Percentiles rank a stretch among this genome's conserved stretches.
Evolutionary conservation across 2,329 filamentous ascomycete genomes (phyloP).

Genomic region (Colletotrichum tanaceti): DNA sequence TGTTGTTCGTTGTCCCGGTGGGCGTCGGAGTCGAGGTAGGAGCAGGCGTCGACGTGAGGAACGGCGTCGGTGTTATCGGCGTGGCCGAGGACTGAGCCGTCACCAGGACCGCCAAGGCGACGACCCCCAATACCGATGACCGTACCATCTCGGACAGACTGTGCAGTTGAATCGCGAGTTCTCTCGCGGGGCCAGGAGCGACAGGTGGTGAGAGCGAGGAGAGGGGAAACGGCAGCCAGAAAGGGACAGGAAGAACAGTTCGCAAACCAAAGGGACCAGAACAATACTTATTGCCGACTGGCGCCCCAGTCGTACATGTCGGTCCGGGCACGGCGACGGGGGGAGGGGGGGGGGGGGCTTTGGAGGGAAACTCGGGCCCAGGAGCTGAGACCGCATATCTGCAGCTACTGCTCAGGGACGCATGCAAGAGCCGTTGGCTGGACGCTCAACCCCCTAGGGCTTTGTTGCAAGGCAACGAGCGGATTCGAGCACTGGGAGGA

Average conservation of each 20-base stretch:
- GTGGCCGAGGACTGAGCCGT: constrained; percentile 24
- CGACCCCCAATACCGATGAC: constrained; percentile 10
- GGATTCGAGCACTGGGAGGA: not conserved
- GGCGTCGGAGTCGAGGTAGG: not conserved
- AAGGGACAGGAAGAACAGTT: not conserved
- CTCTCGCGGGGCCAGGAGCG: not conserved
- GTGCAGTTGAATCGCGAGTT: not conserved
- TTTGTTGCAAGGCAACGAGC: not conserved
- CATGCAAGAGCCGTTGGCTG: constrained; percentile 7
- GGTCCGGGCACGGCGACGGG: constrained; percentile 25
- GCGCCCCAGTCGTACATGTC: not conserved
- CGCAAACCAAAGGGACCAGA: not conserved
- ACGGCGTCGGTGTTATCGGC: constrained; percentile 15
- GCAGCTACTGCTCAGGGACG: constrained; percentile 6
- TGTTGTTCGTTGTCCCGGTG: not conserved
- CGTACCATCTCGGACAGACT: constrained; percentile 15
- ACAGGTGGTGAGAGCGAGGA: not conserved
- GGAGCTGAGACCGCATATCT: constrained; percentile 19
- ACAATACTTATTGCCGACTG: constrained; percentile 32
- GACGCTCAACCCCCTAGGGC: not conserved
- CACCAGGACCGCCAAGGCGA: constrained; percentile 10
- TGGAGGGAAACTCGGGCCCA: constrained; percentile 24
- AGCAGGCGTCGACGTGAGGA: constrained; percentile 5
- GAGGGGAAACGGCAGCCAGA: not conserved
- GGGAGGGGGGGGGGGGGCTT: too few species aligned